Evolutionary conservation across 768 basidiomycete genomes (phyloP), one percentile per base, ranked within the genome.

Genomic region (Multifurca ochricompacta): DNA sequence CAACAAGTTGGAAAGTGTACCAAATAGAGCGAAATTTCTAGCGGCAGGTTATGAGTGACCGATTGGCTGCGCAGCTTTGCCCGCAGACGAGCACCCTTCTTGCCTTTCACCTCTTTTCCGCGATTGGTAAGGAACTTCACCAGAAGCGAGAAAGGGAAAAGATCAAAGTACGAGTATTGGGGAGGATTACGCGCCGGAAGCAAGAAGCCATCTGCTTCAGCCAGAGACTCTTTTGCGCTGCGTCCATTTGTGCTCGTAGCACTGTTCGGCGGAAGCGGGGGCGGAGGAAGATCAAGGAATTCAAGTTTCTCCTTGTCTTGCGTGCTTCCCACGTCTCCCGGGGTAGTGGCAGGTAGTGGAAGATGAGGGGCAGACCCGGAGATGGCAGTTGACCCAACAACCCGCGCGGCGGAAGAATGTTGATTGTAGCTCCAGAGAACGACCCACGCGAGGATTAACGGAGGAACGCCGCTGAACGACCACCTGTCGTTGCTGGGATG

Each of bases 131-230:
- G 65, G 36, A 65, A 66, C 30, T 68, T 62, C 4, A 81, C 75
- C 23, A 83, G 61, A 6, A 85, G 67, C 28, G 85, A 84, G 66
- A 87, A 83, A 16, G 85, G 84, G 68, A 84, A 86, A 7, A 85
- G 56, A 63, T 86, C 84, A 53, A 83, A 78, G 34, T 82, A 32
- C 49, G 76, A 71, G 59, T 78, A 82, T 63, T 75, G 76, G 1
- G 83, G 83, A 3, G 85, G 82, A 65, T 74, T 73, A 40, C 68
- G 68, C 3, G 79, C 74, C 4, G 85, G 83, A 13, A 78, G 63
- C 23, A 85, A 68, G 55, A 70, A 71, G 19, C 60, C 63, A 50
- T 81, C 80, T 16, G 78, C 78, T 13, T 63, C 62, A 36, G 7
- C 37, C 16, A 67, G 61, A n/a, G 71, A 63, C 35, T 18, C 43